Evolutionary conservation across 495 filamentous ascomycete species (phyloP), one percentile per base, ranked within the genome.

Genomic region (Xylaria scruposa): DNA sequence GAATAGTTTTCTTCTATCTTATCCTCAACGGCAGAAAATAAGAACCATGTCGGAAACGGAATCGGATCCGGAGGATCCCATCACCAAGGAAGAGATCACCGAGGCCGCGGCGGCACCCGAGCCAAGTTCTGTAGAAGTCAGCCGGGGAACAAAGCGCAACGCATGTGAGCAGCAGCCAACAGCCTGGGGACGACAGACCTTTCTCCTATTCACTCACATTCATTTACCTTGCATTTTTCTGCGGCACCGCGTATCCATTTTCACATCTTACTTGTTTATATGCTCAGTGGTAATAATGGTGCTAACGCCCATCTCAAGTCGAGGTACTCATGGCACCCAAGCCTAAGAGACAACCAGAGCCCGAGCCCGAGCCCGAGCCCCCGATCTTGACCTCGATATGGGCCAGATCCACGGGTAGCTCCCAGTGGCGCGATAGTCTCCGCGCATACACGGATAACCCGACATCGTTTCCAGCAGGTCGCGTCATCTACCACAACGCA

Each of bases 401-500:
- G 44, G 47, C 46, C 49, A 24, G 71, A 67, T 38, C 40, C 17
- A 64, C 72, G 73, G 76, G 72, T 72, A 62, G 77, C 62, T 78
- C 81, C 77, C 81, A 81, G 19, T 82, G 82, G 53, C 89, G 90
- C 62, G 86, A 91, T 75, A 91, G 84, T 9, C 88, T 98, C 3
- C 88, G 88, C 61, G 85, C 84, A 9, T 97, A 97, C 83, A 91
- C 91, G 68, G 73, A 83, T 9, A 81, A 89, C 63, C 94, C 94
- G 0, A 83, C 87, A 19, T 81, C 87, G 2, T 93, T 89, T 75
- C 89, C 91, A 0, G 53, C 87, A 1, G 80, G 77, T 49, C 80
- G 84, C 0, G 91, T 98, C 1, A 85, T 98, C 60, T 91, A 89
- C 78, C 82, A 92, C 80, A 89, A 90, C 74, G 81, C 84, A 8